Evolutionary conservation across 179 eudicot genomes (phyloP), one percentile per base, ranked within the genome.

Genomic region (Beta macrorhiza): DNA sequence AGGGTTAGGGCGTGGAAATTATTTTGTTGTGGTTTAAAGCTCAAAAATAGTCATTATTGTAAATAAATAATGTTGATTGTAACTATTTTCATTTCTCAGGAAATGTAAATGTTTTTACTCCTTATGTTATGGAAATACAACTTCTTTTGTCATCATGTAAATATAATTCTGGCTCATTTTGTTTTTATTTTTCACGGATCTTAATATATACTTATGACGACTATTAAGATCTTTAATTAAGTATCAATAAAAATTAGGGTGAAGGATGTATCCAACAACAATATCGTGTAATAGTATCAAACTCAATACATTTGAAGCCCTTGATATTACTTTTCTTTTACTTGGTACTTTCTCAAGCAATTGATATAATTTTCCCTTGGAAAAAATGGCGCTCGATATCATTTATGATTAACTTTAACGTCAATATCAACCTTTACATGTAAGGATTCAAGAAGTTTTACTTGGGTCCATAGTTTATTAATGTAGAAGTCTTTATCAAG

Each of bases 11-110:
- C n/a, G 68, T 47, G 59, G 51, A 67, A 58, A 15, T 63, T 20
- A 7, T 5, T 22, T 13, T 49, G 20, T n/a, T 59, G 19, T 55
- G 59, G 4, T 76, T 71, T 58, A 3, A 42, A 29, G 49, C 47
- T 76, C 68, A 57, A 59, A 69, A 51, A 65, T 65, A 59, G 62
- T 11, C 20, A 58, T 76, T 22, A 16, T 81, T 77, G 80, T 82
- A 77, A 9, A 77, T 77, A 82, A 76, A 82, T 82, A 76, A 44
- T 53, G 32, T 42, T 69, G 52, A 4, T 32, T 80, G 78, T 80
- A 59, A 82, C 12, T 69, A 58, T 42, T 14, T 61, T 22, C 52
- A 69, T 77, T 63, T 69, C 84, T 67, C 17, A 25, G 29, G 80
- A 78, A 58, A 51, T 70, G 76, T 73, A 73, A 73, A 52, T 51